A percentile compares a stretch with the other conserved stretches of the same genome.
phyloP scores from a whole-genome alignment of 192 early-diverging fungal species.

The Hyaloraphidium curvatum region DNA sequence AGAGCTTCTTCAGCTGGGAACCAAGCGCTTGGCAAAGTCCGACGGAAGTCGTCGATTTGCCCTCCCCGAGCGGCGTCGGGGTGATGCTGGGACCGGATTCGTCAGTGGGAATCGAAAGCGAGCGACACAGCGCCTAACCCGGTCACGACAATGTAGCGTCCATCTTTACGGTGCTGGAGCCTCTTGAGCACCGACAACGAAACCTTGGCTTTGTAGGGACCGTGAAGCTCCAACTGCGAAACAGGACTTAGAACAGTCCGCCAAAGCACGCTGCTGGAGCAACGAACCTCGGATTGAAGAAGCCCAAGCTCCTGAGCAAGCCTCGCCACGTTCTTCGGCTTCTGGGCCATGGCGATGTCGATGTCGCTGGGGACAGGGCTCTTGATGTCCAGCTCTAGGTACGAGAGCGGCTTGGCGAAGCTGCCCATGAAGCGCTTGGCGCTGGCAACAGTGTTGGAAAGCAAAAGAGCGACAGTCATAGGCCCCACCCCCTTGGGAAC shows the following conservation, averaged over 20 bases:
- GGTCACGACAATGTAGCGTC: constrained; percentile 86
- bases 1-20: constrained; percentile 66
- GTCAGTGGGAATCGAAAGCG: background rate
- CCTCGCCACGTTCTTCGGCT: constrained; percentile 59
- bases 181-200: constrained; percentile 62
- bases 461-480: constrained; percentile 97
- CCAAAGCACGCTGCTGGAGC: background rate
- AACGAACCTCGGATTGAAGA: constrained; percentile 31
- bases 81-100: constrained; percentile 42
- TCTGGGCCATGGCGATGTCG: constrained; percentile 77
- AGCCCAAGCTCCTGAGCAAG: constrained; percentile 76
- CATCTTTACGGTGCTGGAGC: constrained; percentile 55
- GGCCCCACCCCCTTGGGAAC: constrained; percentile 90
- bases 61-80: constrained; percentile 94
- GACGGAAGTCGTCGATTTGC: constrained; percentile 93
- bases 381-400: constrained; percentile 45
- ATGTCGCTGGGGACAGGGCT: constrained; percentile 85
- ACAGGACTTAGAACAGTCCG: constrained; percentile 3
- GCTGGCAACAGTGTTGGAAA: constrained; percentile 68
- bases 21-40: constrained; percentile 91
- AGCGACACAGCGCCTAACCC: constrained; percentile 29
- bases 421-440: constrained; percentile 49
- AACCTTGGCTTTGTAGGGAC: constrained; percentile 78
- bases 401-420: constrained; percentile 14
- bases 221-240: constrained; percentile 63